phyloP scores from a whole-genome alignment of 73 alveolate species.

The Paraurostyla sp. region DNA sequence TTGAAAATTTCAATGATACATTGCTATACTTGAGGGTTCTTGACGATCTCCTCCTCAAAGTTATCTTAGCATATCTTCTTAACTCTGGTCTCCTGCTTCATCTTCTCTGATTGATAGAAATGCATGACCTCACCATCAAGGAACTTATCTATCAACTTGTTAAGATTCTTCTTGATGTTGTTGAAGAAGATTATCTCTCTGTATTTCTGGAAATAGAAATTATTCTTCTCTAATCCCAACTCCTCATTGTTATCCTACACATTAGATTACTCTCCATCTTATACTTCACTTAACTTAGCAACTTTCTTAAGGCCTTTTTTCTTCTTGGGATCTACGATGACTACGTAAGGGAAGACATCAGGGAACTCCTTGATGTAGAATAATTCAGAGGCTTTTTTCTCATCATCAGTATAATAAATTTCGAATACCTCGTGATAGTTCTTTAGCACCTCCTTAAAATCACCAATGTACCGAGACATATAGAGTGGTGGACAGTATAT shows the following conservation, averaged over 20 bases:
- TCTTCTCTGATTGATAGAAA: slow-evolving; percentile 60
- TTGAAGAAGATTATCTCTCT: slow-evolving; percentile 60
- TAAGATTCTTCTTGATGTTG: slow-evolving; percentile 48
- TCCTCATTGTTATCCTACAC: not conserved
- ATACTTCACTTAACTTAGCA: not conserved
- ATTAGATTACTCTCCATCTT: not conserved
- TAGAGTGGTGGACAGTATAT: slow-evolving; percentile 61
- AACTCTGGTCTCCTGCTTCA: slow-evolving; percentile 62
- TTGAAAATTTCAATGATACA: slow-evolving; percentile 76
- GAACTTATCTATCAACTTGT: slow-evolving; percentile 67
- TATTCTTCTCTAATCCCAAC: not conserved
- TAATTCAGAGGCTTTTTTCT: slow-evolving; percentile 51
- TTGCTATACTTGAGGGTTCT: slow-evolving; percentile 53
- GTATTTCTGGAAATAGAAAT: slow-evolving; percentile 59
- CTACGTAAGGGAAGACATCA: slow-evolving; percentile 73
- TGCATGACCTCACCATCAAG: slow-evolving; percentile 55
- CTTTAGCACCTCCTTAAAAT: slow-evolving; percentile 48
- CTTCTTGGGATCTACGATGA: slow-evolving; percentile 68
- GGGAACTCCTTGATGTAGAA: slow-evolving; percentile 76
- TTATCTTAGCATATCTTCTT: slow-evolving; percentile 56
- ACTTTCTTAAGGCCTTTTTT: slow-evolving; percentile 22
- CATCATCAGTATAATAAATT: slow-evolving; percentile 57
- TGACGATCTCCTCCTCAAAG: slow-evolving; percentile 61
- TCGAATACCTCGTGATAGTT: slow-evolving; percentile 66
- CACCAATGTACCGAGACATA: slow-evolving; percentile 72